Evolutionary conservation across 2,329 filamentous ascomycete genomes (phyloP).

Genomic region (Colletotrichum endophyticum): DNA sequence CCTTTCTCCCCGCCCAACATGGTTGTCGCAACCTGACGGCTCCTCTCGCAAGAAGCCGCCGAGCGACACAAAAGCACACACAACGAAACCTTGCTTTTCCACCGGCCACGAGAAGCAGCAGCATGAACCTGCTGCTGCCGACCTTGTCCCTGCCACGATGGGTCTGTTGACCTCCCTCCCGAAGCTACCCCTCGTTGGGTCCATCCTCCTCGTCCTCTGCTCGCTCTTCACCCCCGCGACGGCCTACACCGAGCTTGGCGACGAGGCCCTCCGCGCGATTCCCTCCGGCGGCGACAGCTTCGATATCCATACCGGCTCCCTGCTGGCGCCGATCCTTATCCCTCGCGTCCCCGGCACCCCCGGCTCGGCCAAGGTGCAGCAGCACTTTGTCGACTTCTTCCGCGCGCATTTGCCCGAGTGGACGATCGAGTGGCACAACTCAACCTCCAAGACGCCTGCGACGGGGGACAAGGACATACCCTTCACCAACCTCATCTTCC

Average conservation of each 20-base stretch:
- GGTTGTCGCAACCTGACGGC: background rate
- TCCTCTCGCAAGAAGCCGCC: background rate
- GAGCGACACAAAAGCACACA: background rate
- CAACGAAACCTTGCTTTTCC: background rate
- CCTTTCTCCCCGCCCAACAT: background rate
- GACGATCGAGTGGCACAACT: slow-evolving; percentile 86
- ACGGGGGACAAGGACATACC: slow-evolving; percentile 74
- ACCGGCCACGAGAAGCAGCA: background rate
- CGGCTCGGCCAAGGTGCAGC: slow-evolving; percentile 73
- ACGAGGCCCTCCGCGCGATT: slow-evolving; percentile 74
- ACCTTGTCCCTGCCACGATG: slow-evolving; percentile 13
- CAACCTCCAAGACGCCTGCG: slow-evolving; percentile 81
- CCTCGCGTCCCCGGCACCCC: slow-evolving; percentile 88
- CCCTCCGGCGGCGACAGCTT: slow-evolving; percentile 78
- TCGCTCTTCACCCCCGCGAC: slow-evolving; percentile 29
- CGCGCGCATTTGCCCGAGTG: slow-evolving; percentile 74
- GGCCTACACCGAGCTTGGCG: slow-evolving; percentile 66
- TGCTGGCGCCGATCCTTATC: slow-evolving; percentile 86
- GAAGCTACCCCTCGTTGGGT: slow-evolving; percentile 19
- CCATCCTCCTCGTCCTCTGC: slow-evolving; percentile 22
- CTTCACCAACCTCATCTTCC: slow-evolving; percentile 87
- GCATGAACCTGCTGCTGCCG: slow-evolving; percentile 14
- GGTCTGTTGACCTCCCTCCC: slow-evolving; percentile 14
- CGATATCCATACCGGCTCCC: slow-evolving; percentile 74
- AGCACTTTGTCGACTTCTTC: slow-evolving; percentile 89